These are phyloP conservation scores for Xylariaceae sp. DNA, from an alignment of 2,329 filamentous ascomycete genomes.

Conservation along the genomic window DNA sequence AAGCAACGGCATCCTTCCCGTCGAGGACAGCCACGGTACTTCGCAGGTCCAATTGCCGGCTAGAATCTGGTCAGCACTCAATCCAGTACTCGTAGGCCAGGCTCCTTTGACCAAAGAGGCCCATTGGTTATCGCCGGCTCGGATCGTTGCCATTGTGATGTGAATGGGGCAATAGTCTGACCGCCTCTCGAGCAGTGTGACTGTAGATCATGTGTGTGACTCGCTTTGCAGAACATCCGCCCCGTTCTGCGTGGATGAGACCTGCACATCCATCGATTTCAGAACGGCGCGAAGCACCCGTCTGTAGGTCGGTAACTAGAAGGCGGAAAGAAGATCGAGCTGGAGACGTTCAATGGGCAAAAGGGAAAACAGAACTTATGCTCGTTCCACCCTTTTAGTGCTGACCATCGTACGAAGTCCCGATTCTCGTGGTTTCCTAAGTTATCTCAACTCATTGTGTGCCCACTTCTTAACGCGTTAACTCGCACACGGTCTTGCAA, in stretches of 20 bases:
- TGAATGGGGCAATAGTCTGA: conserved; percentile 6
- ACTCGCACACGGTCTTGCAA: too few species aligned
- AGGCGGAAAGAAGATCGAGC: not conserved
- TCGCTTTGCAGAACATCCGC: conserved; percentile 14
- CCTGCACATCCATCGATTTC: conserved; percentile 7
- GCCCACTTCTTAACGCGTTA: too few species aligned
- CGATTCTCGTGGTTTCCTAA: too few species aligned
- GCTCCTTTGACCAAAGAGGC: conserved; percentile 35
- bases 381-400: too few species aligned
- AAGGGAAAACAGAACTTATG: not conserved
- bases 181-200: conserved; percentile 18
- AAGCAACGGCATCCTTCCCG: conserved; percentile 26
- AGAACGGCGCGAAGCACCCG: conserved; percentile 5
- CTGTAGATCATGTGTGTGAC: conserved; percentile 21
- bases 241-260: conserved; percentile 13
- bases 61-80: conserved; percentile 32
- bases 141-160: conserved; percentile 2
- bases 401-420: too few species aligned
- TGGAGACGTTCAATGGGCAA: not conserved
- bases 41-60: conserved; percentile 39
- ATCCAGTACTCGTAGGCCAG: conserved; percentile 32
- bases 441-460: too few species aligned
- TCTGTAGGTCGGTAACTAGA: not conserved
- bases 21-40: conserved; percentile 30
- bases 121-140: conserved; percentile 34